Evolutionary conservation across 352 stramenopile species (phyloP).

Genomic region (Pythium sukuiense): DNA sequence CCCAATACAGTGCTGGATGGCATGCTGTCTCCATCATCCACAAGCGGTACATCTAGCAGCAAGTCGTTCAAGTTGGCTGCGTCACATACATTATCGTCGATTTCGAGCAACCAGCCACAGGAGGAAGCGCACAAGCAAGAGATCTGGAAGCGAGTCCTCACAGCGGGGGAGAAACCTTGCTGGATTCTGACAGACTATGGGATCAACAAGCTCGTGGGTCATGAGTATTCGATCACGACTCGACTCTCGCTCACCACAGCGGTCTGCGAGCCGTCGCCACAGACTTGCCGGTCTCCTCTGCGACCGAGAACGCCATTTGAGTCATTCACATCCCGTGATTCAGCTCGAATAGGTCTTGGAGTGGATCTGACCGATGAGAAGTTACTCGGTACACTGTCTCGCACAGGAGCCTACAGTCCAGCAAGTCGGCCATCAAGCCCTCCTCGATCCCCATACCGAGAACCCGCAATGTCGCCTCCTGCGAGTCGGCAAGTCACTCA

Average conservation of each 20-base stretch:
- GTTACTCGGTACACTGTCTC: slow-evolving; percentile 43
- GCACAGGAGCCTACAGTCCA: slow-evolving; percentile 37
- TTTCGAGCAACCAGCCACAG: slow-evolving; percentile 17
- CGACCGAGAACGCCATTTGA: slow-evolving; percentile 42
- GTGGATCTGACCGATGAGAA: slow-evolving; percentile 55
- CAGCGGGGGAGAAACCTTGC: slow-evolving; percentile 51
- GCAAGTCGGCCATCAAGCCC: slow-evolving; percentile 33
- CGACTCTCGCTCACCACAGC: slow-evolving; percentile 41
- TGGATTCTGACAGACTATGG: slow-evolving; percentile 69
- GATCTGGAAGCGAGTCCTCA: slow-evolving; percentile 53
- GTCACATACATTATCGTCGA: slow-evolving; percentile 16
- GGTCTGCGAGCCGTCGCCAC: slow-evolving; percentile 10
- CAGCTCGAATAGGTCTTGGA: slow-evolving; percentile 43
- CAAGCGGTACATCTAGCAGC: slow-evolving; percentile 2
- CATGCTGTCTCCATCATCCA: neutral
- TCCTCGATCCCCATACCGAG: slow-evolving; percentile 35
- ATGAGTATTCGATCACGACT: slow-evolving; percentile 61
- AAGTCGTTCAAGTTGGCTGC: slow-evolving; percentile 32
- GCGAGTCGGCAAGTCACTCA: neutral
- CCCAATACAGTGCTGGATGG: slow-evolving; percentile 36
- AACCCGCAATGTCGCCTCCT: slow-evolving; percentile 16
- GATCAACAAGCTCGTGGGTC: slow-evolving; percentile 59
- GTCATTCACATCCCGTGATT: slow-evolving; percentile 40
- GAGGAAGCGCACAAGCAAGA: slow-evolving; percentile 25
- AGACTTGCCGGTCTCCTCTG: slow-evolving; percentile 28